phyloP scores from a whole-genome alignment of 139 green algal genomes.

The Chlorokybus atmophyticus region DNA sequence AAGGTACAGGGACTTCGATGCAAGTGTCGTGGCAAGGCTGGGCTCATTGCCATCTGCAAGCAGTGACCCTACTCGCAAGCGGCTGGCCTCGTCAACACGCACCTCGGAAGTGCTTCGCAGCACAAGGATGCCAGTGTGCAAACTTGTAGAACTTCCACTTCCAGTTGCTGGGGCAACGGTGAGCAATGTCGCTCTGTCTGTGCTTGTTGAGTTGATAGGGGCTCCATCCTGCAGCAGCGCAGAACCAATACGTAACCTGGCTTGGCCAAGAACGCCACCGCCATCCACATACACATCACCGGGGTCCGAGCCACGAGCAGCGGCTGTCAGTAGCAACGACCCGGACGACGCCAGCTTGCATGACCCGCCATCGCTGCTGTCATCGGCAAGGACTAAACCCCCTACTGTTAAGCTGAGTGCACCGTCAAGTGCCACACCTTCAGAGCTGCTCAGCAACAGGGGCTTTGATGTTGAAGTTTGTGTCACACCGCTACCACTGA shows the following conservation, averaged over 20 bases:
- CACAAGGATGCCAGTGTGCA: not conserved
- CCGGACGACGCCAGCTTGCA: not conserved
- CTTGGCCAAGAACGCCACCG: not conserved
- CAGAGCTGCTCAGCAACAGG: not conserved
- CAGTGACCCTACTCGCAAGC: not conserved
- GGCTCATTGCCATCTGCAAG: not conserved
- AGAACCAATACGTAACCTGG: not conserved
- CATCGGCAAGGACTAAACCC: not conserved
- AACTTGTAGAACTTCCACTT: not conserved
- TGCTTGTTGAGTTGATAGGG: not conserved
- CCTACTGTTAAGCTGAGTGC: not conserved
- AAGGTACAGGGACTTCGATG: not conserved
- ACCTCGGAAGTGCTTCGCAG: not conserved
- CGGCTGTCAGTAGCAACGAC: not conserved
- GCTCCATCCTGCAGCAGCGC: not conserved
- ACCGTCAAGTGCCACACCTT: not conserved
- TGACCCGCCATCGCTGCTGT: too few relatives aligned
- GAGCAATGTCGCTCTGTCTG: not conserved
- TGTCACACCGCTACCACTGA: not conserved
- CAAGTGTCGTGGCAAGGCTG: not conserved
- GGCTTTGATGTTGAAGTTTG: not conserved
- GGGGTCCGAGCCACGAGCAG: not conserved
- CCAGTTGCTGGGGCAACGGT: not conserved
- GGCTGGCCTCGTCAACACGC: not conserved
- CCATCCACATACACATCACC: not conserved